These are phyloP conservation scores for Fusarium decemcellulare DNA, from an alignment of 2,329 filamentous ascomycete species.

Conservation along the genomic window DNA sequence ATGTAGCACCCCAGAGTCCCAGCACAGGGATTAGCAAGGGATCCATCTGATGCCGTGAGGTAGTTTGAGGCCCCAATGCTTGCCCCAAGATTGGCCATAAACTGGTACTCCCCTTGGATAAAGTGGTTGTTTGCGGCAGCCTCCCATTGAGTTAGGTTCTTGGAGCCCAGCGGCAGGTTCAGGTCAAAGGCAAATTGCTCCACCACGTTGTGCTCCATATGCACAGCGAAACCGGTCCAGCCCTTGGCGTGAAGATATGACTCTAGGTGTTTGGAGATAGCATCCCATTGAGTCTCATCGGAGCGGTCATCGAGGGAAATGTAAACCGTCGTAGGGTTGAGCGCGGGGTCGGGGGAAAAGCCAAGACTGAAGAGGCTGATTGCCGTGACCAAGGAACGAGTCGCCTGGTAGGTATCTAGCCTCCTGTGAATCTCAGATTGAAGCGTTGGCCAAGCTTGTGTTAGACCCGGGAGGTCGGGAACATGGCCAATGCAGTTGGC, in stretches of 20 bases:
- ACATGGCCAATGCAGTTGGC: not conserved
- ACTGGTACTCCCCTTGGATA: too few relatives aligned
- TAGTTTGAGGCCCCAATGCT: too few relatives aligned
- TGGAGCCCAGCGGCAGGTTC: too few relatives aligned
- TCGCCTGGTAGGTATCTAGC: not conserved
- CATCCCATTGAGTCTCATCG: constrained; percentile 8
- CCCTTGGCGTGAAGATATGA: not conserved
- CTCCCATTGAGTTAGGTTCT: too few relatives aligned
- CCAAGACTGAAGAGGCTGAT: constrained; percentile 6
- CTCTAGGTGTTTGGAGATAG: not conserved
- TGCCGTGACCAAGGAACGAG: not conserved
- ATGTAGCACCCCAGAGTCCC: too few relatives aligned
- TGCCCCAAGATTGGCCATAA: too few relatives aligned
- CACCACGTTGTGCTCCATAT: constrained; percentile 13
- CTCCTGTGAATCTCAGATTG: not conserved
- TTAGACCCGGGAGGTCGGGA: not conserved
- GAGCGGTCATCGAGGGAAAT: not conserved
- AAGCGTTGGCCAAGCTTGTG: not conserved
- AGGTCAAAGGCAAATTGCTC: too few relatives aligned
- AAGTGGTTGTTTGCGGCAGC: too few relatives aligned
- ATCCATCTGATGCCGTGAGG: too few relatives aligned
- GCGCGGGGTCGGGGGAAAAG: fast-evolving
- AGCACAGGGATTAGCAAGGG: too few relatives aligned
- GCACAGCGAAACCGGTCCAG: not conserved
- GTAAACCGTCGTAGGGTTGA: constrained; percentile 8